Base-by-base conservation (phyloP, 306 rosid species). In the Adenanthera pavonina region DNA sequence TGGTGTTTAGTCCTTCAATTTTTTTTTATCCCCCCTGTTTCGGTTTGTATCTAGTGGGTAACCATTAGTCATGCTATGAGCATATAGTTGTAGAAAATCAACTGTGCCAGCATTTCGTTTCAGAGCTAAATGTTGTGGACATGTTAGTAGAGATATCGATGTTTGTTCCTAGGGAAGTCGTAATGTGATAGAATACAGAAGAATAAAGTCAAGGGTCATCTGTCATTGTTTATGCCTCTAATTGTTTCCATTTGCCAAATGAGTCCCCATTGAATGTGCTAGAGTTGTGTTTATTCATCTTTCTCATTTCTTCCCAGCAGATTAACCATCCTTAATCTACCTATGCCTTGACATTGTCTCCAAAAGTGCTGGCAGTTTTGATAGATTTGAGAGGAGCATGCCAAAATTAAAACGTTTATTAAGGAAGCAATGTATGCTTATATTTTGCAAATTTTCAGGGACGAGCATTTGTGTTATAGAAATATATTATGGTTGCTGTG, bases 21-120 rank as follows among this genome's bases (percentile, higher is more conserved):
- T 87, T 76, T 78, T 65, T 47, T 19, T n/a, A 76, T 56, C 66
- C 43, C 79, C 79, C 74, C 38, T 43, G 69, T 64, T 81, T 46
- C 77, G 19, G 78, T 46, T 47, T 72, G 68, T 83, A 33, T 44
- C 12, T 41, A 17, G 20, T 80, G 69, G 75, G 25, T 34, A 62
- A 11, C 56, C 56, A 62, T 62, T 13, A 2, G 11, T 19, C 40
- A 40, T 30, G 62, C 20, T 51, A 73, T 72, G 68, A 8, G 48
- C 53, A 10, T 44, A 30, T 47, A 17, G 4, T 65, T 36, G 12
- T 46, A 41, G 51, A 75, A 35, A 40, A 20, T 46, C 19, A 75
- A 79, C 47, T 49, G 2, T 70, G 78, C 40, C 66, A 51, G 35
- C 57, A 70, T 74, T 41, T 74, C 15, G 43, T 65, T 79, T 65